Percentiles rank a stretch among this genome's conserved stretches.
These are phyloP conservation scores for Alternaria postmessia DNA, from an alignment of 2,329 filamentous ascomycete genomes.

Conservation along the genomic window DNA sequence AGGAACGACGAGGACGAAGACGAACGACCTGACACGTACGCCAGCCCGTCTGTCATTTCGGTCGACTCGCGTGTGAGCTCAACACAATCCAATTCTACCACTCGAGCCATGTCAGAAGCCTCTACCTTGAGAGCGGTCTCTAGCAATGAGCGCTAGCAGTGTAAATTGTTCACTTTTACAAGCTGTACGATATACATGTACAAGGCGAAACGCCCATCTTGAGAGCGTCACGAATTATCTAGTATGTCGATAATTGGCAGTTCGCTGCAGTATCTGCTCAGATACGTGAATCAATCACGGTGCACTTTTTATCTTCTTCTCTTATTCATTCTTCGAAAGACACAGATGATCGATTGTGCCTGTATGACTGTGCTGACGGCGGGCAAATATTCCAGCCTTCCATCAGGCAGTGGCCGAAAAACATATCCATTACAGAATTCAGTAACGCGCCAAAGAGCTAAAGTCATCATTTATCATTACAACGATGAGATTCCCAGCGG, in stretches of 20 bases:
- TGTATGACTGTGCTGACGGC: background rate
- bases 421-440: background rate
- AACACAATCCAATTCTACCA: constrained; percentile 24
- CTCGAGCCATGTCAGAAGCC: constrained; percentile 22
- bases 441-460: background rate
- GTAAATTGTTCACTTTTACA: background rate
- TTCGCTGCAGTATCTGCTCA: background rate
- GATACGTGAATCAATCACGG: background rate
- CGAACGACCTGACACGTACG: constrained; percentile 22
- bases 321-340: background rate
- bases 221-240: background rate
- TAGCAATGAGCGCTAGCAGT: constrained; percentile 31
- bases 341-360: background rate
- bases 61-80: constrained; percentile 30
- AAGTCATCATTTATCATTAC: background rate
- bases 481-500: background rate
- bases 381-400: background rate
- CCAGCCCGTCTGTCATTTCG: constrained; percentile 32
- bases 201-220: background rate
- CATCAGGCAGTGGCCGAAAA: background rate
- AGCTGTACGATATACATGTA: background rate
- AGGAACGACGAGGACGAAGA: constrained; percentile 16
- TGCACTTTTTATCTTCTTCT: too few relatives aligned
- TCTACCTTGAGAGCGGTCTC: constrained; percentile 38
- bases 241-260: too few relatives aligned